A percentile compares a stretch with the other conserved stretches of the same genome.
phyloP scores from a whole-genome alignment of 441 rosid species.

The Flueggea neowawraea region DNA sequence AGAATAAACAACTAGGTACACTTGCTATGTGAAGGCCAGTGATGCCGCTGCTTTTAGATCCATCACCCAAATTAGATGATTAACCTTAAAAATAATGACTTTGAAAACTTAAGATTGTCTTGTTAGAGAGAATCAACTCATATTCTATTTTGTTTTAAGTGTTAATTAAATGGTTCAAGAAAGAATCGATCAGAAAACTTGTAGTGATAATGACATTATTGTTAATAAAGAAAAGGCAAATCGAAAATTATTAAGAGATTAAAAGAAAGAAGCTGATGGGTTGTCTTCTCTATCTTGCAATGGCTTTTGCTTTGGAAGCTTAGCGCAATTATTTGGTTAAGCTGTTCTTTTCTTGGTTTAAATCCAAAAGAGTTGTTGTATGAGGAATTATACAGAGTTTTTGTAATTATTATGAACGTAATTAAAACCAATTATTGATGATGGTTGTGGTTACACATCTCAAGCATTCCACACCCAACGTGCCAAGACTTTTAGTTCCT shows the following conservation, averaged over 20 bases:
- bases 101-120: slow-evolving; percentile 9
- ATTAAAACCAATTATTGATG: too few relatives aligned
- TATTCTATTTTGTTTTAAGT: not conserved
- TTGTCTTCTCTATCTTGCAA: slow-evolving; percentile 4
- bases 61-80: slow-evolving; percentile 6
- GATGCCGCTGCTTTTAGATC: slow-evolving; percentile 27
- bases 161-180: not conserved
- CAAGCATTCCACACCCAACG: too few relatives aligned
- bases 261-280: slow-evolving; percentile 12
- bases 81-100: not conserved
- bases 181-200: slow-evolving; percentile 14
- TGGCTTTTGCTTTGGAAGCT: slow-evolving; percentile 7
- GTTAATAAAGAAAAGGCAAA: slow-evolving; percentile 11
- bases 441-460: too few relatives aligned
- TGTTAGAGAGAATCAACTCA: slow-evolving; percentile 29
- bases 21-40: slow-evolving; percentile 15
- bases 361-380: not conserved
- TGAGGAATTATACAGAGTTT: too few relatives aligned
- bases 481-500: too few relatives aligned
- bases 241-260: not conserved
- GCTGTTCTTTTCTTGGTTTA: slow-evolving; percentile 7
- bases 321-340: slow-evolving; percentile 8
- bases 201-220: slow-evolving; percentile 18
- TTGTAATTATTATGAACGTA: too few relatives aligned
- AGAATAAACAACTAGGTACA: slow-evolving; percentile 1